Evolutionary conservation across 148 eudicot species (phyloP), one percentile per base, ranked within the genome.

Genomic region (Spergularia marina): DNA sequence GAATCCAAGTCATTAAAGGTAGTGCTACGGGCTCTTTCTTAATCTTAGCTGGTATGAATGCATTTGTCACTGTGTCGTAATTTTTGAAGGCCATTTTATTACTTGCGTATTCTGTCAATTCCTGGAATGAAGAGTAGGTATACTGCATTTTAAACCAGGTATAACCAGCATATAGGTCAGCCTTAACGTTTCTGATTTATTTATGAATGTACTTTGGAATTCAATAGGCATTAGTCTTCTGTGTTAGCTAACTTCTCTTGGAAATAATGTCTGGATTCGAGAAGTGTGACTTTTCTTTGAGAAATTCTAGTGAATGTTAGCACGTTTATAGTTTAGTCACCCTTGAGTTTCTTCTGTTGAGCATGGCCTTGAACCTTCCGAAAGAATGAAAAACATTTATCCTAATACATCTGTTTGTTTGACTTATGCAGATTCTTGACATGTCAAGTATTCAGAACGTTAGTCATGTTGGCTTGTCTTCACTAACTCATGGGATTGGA

Each of bases 1-100:
- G 96, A 91, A 65, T 87, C 91, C 78, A 89, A 83, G 65, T 89
- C 97, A 21, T 73, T 94, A 53, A 74, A 94, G 98, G 98, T 94
- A 91, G 25, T 21, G 18, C 41, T 55, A 70, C 57, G 53, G 12
- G 10, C 25, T 12, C 36, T 75, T 23, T 23, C 61, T 39, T 65
- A 7, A 23, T 62, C 25, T 59, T 72, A 25, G 63, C 60, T 58
- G n/a, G 54, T 71, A 6, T 11, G 30, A 9, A n/a, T 23, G 17
- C 9, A 0, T 57, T 57, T 60, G 14, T 39, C 21, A 11, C 51
- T 41, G 51, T 66, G 10, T n/a, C 18, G 15, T 23, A 10, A 66
- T 10, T 66, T 25, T n/a, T 16, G 51, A 65, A 40, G 69, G 18
- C 51, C 21, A 40, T 40, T 13, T 21, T 39, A 21, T 15, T 61